These are phyloP conservation scores for Hymenotorrendiella dingleyae DNA, from an alignment of 2,329 filamentous ascomycete genomes.

Conservation along the genomic window DNA sequence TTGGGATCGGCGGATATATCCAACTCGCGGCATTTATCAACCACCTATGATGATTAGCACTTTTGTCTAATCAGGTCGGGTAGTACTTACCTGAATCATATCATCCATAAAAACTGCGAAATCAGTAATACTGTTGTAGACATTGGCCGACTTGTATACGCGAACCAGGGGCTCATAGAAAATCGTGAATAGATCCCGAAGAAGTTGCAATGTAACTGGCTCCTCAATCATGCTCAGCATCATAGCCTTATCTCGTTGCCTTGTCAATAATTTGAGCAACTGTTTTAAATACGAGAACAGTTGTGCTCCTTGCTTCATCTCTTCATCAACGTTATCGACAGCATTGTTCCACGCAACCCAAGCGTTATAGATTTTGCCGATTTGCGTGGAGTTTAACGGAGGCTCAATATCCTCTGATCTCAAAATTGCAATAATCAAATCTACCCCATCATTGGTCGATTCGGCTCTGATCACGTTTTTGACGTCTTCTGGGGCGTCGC, in stretches of 20 bases:
- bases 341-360: slow-evolving; percentile 95
- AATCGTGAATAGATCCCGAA: slow-evolving; percentile 94
- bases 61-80: not conserved
- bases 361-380: slow-evolving; percentile 83
- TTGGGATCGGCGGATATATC: slow-evolving; percentile 95
- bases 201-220: slow-evolving; percentile 91
- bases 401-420: slow-evolving; percentile 72
- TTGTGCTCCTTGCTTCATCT: slow-evolving; percentile 82
- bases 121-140: slow-evolving; percentile 95
- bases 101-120: slow-evolving; percentile 92
- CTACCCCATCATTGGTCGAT: slow-evolving; percentile 66
- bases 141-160: slow-evolving; percentile 97
- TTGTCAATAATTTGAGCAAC: slow-evolving; percentile 82
- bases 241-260: slow-evolving; percentile 93
- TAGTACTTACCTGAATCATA: slow-evolving; percentile 65
- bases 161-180: slow-evolving; percentile 97
- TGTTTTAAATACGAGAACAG: slow-evolving; percentile 95
- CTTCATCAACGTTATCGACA: slow-evolving; percentile 83
- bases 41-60: slow-evolving; percentile 40
- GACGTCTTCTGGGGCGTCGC: slow-evolving; percentile 65
- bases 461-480: slow-evolving; percentile 72
- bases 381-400: slow-evolving; percentile 65
- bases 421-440: slow-evolving; percentile 79
- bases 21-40: slow-evolving; percentile 59
- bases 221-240: slow-evolving; percentile 95